phyloP scores from a whole-genome alignment of 108 stramenopile genomes.

The Cyclotella sp. region DNA sequence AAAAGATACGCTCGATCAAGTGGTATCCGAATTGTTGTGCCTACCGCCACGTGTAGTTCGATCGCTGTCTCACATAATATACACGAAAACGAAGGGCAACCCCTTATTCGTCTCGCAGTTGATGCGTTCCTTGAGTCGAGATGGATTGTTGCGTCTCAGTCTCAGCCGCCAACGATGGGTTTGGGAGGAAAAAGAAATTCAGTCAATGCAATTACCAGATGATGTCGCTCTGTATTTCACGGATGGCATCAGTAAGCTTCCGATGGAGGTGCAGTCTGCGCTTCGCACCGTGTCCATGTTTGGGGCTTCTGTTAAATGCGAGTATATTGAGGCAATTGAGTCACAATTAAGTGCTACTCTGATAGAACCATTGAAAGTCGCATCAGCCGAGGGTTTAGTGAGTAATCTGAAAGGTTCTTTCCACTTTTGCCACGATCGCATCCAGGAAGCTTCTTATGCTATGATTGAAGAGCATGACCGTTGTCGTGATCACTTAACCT shows the following conservation, averaged over 20 bases:
- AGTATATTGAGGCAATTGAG: slow-evolving; percentile 2
- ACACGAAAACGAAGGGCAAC: too few species aligned
- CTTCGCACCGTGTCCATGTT: slow-evolving; percentile 8
- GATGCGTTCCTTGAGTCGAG: not conserved
- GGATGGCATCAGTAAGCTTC: too few species aligned
- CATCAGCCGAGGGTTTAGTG: slow-evolving; percentile 22
- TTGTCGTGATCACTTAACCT: slow-evolving; percentile 5
- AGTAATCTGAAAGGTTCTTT: slow-evolving; percentile 11
- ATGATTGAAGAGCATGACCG: slow-evolving; percentile 11
- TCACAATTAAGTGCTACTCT: not conserved
- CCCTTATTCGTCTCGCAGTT: slow-evolving; percentile 28
- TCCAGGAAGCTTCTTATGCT: too few species aligned
- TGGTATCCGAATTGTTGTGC: slow-evolving; percentile 24
- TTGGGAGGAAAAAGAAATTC: too few species aligned
- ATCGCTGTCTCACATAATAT: slow-evolving; percentile 12
- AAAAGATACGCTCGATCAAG: slow-evolving; percentile 18
- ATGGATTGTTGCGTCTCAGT: slow-evolving; percentile 4
- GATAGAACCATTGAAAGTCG: not conserved
- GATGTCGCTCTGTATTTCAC: slow-evolving; percentile 16
- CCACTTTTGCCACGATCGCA: too few species aligned
- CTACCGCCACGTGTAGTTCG: slow-evolving; percentile 21
- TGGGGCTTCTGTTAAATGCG: not conserved
- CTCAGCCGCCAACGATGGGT: too few species aligned
- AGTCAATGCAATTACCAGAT: slow-evolving; percentile 10
- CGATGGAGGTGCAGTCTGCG: slow-evolving; percentile 11